Conservation (phyloP, 2,329 filamentous ascomycete genomes). For the Colletotrichum tropicicola region DNA sequence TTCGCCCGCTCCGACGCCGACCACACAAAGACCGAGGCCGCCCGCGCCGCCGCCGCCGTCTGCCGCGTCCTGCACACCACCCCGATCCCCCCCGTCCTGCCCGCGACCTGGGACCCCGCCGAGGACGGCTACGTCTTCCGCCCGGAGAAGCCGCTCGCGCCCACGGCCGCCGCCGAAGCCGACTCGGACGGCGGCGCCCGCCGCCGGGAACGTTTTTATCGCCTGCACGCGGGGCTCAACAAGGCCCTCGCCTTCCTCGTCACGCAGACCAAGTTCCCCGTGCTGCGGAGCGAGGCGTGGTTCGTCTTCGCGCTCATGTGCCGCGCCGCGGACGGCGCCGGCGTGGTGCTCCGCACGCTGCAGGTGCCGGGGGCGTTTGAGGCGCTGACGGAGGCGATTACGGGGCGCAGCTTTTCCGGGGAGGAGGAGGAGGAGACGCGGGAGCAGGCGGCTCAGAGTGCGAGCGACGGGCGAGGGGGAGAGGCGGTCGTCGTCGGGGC, state of each 20-base stretch:
- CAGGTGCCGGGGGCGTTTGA: conserved; percentile 49
- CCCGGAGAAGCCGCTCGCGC: conserved; percentile 17
- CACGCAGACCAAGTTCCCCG: conserved; percentile 66
- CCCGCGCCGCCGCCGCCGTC: conserved; percentile 60
- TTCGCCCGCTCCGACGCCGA: conserved; percentile 49
- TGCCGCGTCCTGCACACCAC: conserved; percentile 64
- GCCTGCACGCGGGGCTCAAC: conserved; percentile 49
- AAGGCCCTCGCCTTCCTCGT: conserved; percentile 60
- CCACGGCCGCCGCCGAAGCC: conserved; percentile 9
- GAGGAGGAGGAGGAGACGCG: not conserved
- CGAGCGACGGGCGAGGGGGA: no score
- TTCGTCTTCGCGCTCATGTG: conserved; percentile 71
- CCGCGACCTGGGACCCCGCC: conserved; percentile 45
- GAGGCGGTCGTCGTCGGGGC: not conserved
- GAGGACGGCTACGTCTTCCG: conserved; percentile 36
- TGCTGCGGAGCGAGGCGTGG: conserved; percentile 68
- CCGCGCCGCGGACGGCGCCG: conserved; percentile 58
- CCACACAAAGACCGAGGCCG: conserved; percentile 68
- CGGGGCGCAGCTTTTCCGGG: conserved; percentile 47
- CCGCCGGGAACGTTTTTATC: conserved; percentile 52
- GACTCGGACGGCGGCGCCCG: conserved; percentile 30
- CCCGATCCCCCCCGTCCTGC: conserved; percentile 39
- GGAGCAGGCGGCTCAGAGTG: not conserved
- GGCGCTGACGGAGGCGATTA: conserved; percentile 58
- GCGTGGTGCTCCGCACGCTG: conserved; percentile 53